A percentile compares a stretch with the other conserved stretches of the same genome.
phyloP scores from a whole-genome alignment of 2,329 filamentous ascomycete genomes.

The Aspergillus hiratsukae region DNA sequence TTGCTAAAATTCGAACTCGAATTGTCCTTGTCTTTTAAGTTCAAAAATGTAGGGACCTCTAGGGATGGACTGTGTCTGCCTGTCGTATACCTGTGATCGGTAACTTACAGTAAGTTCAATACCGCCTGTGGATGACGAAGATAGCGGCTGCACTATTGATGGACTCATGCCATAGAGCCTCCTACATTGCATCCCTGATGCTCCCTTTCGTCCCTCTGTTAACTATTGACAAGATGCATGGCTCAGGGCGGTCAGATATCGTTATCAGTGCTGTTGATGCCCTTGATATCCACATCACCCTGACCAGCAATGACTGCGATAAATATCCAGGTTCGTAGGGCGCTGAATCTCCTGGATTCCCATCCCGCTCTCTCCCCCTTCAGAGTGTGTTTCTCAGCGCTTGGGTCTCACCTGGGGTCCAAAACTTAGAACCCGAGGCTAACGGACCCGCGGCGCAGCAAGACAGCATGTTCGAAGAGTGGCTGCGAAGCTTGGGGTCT shows the following conservation, averaged over 20 bases:
- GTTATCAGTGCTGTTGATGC: slow-evolving; percentile 23
- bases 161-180: background rate
- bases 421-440: slow-evolving; percentile 4
- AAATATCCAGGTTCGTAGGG: slow-evolving; percentile 38
- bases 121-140: background rate
- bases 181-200: background rate
- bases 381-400: background rate
- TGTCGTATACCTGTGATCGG: background rate
- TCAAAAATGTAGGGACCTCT: background rate
- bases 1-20: background rate
- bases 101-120: background rate
- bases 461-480: slow-evolving; percentile 48
- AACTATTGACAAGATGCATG: slow-evolving; percentile 9
- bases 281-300: slow-evolving; percentile 28
- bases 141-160: background rate
- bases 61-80: background rate
- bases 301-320: slow-evolving; percentile 28
- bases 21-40: background rate
- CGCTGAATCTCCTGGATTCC: background rate
- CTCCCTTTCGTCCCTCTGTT: background rate
- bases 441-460: slow-evolving; percentile 28
- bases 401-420: slow-evolving; percentile 1
- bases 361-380: background rate
- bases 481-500: slow-evolving; percentile 38
- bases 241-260: slow-evolving; percentile 13